A percentile compares a stretch with the other conserved stretches of the same genome.
These are phyloP conservation scores for Salvia hispanica DNA, from an alignment of 257 asterid genomes.

Conservation along the genomic window DNA sequence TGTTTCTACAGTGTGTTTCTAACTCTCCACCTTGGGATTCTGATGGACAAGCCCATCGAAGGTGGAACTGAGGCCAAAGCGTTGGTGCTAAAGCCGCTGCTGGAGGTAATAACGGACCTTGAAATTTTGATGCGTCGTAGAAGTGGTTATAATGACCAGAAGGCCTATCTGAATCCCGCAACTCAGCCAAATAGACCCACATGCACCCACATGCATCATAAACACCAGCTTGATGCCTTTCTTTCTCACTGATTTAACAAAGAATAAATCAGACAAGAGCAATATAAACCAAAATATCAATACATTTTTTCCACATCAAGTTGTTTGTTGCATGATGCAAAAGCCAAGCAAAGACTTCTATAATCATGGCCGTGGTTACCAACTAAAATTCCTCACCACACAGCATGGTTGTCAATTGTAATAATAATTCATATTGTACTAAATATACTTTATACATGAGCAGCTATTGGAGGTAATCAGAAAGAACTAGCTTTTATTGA, in stretches of 20 bases:
- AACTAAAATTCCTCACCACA: neutral
- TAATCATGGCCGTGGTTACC: slow-evolving; percentile 3
- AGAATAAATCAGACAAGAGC: slow-evolving; percentile 6
- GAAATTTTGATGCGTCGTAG: slow-evolving; percentile 72
- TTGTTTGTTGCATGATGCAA: slow-evolving; percentile 10
- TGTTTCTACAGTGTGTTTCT: slow-evolving; percentile 78
- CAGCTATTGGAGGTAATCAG: neutral
- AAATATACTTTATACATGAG: neutral
- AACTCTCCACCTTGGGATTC: slow-evolving; percentile 93
- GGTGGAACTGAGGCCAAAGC: slow-evolving; percentile 98
- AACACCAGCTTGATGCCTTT: slow-evolving; percentile 87
- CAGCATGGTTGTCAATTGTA: slow-evolving; percentile 2
- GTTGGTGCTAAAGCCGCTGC: slow-evolving; percentile 99
- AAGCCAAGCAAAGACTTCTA: slow-evolving; percentile 7
- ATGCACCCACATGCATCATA: slow-evolving; percentile 85
- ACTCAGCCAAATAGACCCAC: slow-evolving; percentile 80
- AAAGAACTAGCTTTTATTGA: slow-evolving; percentile 6
- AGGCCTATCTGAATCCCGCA: slow-evolving; percentile 67
- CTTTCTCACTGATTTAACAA: slow-evolving; percentile 68
- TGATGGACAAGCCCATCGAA: slow-evolving; percentile 93
- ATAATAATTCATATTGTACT: neutral
- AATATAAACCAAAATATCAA: slow-evolving; percentile 8
- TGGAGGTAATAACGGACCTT: slow-evolving; percentile 80
- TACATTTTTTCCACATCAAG: neutral
- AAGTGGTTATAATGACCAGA: slow-evolving; percentile 82